These are phyloP conservation scores for Fusarium sp. DNA, from an alignment of 2,329 filamentous ascomycete genomes.

Conservation along the genomic window DNA sequence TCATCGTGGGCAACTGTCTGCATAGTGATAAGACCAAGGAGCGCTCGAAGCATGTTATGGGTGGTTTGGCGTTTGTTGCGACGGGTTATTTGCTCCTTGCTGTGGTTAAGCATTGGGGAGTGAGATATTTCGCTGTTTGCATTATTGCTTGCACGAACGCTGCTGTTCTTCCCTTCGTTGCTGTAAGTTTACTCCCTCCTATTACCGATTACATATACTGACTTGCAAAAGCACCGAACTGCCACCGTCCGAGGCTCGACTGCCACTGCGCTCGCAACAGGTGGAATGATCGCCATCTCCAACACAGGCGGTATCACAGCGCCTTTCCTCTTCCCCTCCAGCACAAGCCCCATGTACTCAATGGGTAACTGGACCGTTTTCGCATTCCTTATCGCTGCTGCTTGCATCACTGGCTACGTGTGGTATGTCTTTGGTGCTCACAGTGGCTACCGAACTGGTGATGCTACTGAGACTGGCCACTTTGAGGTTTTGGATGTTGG, in stretches of 20 bases:
- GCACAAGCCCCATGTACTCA: conserved; percentile 44
- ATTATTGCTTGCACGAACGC: conserved; percentile 48
- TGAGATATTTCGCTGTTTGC: conserved; percentile 45
- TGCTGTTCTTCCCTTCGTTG: conserved; percentile 46
- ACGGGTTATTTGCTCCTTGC: conserved; percentile 45
- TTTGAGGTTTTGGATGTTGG: conserved; percentile 33
- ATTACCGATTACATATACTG: fast-evolving
- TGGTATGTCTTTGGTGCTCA: conserved; percentile 47
- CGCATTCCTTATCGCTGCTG: conserved; percentile 42
- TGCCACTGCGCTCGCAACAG: conserved; percentile 47
- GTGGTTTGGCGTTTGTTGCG: conserved; percentile 41
- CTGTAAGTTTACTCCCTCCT: conserved; percentile 32
- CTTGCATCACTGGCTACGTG: conserved; percentile 40
- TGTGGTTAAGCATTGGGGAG: conserved; percentile 43
- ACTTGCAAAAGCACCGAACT: conserved; percentile 42
- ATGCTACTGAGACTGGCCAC: conserved; percentile 18
- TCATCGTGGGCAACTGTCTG: conserved; percentile 46
- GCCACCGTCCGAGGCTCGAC: conserved; percentile 47
- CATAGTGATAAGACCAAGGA: conserved; percentile 46
- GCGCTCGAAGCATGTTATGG: conserved; percentile 46
- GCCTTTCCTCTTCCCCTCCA: conserved; percentile 47
- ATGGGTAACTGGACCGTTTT: conserved; percentile 50
- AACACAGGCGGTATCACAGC: conserved; percentile 48
- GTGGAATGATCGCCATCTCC: conserved; percentile 48
- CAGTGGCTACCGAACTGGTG: conserved; percentile 44